Percentiles rank a stretch among this genome's conserved stretches.
These are phyloP conservation scores for Discostella stelligera DNA, from an alignment of 352 stramenopile genomes.

Conservation along the genomic window DNA sequence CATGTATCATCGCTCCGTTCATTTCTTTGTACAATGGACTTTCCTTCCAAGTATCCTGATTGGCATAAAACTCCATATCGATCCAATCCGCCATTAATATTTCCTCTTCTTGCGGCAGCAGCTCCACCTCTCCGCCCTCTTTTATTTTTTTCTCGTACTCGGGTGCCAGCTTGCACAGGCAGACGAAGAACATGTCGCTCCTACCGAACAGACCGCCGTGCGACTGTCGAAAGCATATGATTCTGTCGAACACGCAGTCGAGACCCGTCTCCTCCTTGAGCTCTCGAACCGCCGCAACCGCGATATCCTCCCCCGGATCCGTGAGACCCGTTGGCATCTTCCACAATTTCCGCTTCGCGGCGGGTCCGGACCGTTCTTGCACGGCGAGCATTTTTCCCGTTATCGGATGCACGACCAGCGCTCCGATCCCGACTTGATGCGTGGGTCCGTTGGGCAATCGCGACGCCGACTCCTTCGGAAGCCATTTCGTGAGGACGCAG, in stretches of 20 bases:
- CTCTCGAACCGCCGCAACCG: conserved; percentile 68
- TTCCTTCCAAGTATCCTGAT: conserved; percentile 60
- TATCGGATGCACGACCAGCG: conserved; percentile 60
- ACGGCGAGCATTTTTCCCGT: conserved; percentile 68
- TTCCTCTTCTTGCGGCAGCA: conserved; percentile 63
- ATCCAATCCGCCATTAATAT: conserved; percentile 82
- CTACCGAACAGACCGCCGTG: conserved; percentile 47
- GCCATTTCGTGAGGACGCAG: conserved; percentile 70
- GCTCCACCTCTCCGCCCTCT: conserved; percentile 36
- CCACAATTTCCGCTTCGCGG: conserved; percentile 65
- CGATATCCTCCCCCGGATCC: conserved; percentile 79
- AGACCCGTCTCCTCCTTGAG: conserved; percentile 80
- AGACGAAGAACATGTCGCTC: conserved; percentile 82
- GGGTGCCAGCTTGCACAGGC: conserved; percentile 50
- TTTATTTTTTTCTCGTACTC: conserved; percentile 27
- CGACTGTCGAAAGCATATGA: conserved; percentile 75
- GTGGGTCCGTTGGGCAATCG: conserved; percentile 72
- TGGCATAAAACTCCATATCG: conserved; percentile 72
- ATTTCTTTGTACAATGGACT: conserved; percentile 64
- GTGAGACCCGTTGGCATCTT: conserved; percentile 81
- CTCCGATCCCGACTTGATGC: conserved; percentile 78
- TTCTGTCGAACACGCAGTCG: conserved; percentile 53
- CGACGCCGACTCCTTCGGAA: conserved; percentile 49
- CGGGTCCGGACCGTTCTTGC: conserved; percentile 68
- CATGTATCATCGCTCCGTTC: conserved; percentile 57